Evolutionary conservation across 768 basidiomycete genomes (phyloP).

Genomic region (Tulasnella sp.): DNA sequence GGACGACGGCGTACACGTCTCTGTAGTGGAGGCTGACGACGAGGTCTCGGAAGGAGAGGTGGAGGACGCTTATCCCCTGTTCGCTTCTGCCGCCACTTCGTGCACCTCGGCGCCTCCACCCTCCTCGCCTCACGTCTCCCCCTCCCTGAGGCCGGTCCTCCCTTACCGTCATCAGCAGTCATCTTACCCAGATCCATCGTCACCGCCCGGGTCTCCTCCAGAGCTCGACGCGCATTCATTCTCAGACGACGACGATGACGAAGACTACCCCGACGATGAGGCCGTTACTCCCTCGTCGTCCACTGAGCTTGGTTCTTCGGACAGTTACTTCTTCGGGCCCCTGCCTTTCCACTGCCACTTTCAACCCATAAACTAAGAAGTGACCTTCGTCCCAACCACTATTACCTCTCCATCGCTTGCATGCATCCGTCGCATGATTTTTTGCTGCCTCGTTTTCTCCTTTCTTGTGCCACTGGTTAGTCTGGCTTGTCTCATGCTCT

Average conservation of each 20-base stretch:
- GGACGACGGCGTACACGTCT: slow-evolving; percentile 70
- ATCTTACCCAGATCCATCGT: neutral
- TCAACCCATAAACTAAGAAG: slow-evolving; percentile 23
- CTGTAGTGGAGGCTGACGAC: slow-evolving; percentile 28
- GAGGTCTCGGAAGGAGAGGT: neutral
- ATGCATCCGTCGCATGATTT: slow-evolving; percentile 2
- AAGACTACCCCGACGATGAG: slow-evolving; percentile 26
- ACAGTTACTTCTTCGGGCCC: slow-evolving; percentile 26
- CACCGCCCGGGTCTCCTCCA: slow-evolving; percentile 30
- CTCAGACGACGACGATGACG: slow-evolving; percentile 30
- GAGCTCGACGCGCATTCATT: slow-evolving; percentile 26
- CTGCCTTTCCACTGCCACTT: neutral
- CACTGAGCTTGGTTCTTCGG: slow-evolving; percentile 24
- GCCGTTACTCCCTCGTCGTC: slow-evolving; percentile 21
- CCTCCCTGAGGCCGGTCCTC: slow-evolving; percentile 16
- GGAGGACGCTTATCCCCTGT: neutral
- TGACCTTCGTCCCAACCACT: neutral
- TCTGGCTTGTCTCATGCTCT: neutral
- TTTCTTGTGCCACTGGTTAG: neutral
- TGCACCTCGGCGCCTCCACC: slow-evolving; percentile 19
- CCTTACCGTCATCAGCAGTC: neutral
- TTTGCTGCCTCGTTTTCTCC: neutral
- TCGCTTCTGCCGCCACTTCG: slow-evolving; percentile 9
- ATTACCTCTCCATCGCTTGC: neutral
- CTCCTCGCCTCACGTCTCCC: slow-evolving; percentile 11